Percentiles rank a stretch among this genome's conserved stretches.
phyloP scores from a whole-genome alignment of 441 rosid genomes.

The Populus hybrid region DNA sequence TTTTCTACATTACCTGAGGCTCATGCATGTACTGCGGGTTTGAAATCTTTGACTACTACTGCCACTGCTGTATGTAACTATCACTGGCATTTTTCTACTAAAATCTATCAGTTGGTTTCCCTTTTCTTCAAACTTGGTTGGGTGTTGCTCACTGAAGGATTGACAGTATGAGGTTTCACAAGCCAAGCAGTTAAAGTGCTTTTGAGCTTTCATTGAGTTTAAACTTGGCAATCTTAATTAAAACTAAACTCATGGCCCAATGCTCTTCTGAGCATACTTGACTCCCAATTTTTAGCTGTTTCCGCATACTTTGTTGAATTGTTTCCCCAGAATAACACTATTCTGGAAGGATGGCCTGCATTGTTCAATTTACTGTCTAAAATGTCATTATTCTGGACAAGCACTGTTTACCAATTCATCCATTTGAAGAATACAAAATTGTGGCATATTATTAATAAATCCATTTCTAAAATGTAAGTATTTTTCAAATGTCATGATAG shows the following conservation, averaged over 20 bases:
- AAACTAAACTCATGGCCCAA: not conserved
- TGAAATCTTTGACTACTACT: constrained; percentile 92
- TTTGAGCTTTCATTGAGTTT: not conserved
- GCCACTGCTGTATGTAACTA: constrained; percentile 73
- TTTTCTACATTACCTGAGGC: constrained; percentile 94
- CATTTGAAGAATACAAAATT: not conserved
- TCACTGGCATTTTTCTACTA: constrained; percentile 5
- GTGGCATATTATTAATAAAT: not conserved
- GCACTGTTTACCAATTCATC: not conserved
- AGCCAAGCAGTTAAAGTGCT: not conserved
- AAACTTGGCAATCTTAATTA: not conserved
- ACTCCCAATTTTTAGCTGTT: not conserved
- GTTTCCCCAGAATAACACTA: not conserved
- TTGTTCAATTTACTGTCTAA: not conserved
- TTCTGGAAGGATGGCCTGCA: not conserved
- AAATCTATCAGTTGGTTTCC: not conserved
- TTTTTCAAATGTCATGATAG: not conserved
- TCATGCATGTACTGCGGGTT: constrained; percentile 98
- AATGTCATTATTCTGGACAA: not conserved
- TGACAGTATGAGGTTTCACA: constrained; percentile 1
- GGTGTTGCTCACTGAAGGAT: not conserved
- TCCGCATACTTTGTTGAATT: not conserved
- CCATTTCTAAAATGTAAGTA: not conserved
- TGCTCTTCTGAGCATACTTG: not conserved
- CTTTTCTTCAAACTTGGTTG: not conserved